Base-by-base conservation (phyloP, 2,329 filamentous ascomycete genomes). In the Alternaria viburni region DNA sequence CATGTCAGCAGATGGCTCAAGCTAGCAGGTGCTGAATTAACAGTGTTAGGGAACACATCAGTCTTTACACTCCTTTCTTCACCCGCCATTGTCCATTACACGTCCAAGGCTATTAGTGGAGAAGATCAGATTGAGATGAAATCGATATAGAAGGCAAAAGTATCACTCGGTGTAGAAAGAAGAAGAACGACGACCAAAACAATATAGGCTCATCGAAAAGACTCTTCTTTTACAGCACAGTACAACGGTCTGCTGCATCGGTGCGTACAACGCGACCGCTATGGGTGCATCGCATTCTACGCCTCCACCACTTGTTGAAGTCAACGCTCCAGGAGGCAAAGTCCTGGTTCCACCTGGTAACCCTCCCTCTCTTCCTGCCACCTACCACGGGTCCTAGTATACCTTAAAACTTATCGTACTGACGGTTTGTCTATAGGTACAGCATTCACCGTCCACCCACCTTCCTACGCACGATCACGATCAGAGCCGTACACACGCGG, bases 201-300 rank as follows among this genome's bases (percentile, higher is more conserved):
- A 11, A 32, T 51, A n/a, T 5, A 13, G 12, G 13, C n/a, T 21
- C 26, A 51, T 19, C 47, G n/a, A 26, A 30, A 1, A 32, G 47
- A 13, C 1, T 51, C 47, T 9, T 9, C 19, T 51, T 32, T 30
- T 46, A 51, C 1, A 51, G 28, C 49, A 51, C 28, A 51, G 17
- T 1, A 41, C 36, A 17, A 41, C 49, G 26, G 36, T 19, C 12
- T 32, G 13, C 19, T 51, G 49, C 28, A 51, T n/a, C 2, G 49
- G 28, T 52, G 3, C 30, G 49, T 21, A 12, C 28, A 21, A 52
- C 49, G 28, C 28, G 19, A 36, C 19, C 28, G 65, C 10, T 30
- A 76, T 76, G 74, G 74, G 73, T 30, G 55, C 64, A 50, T 49
- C 62, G 15, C 63, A 64, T 50, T 75, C 74, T 15, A 67, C 64